Base-by-base conservation (phyloP, 106 monocot genomes). In the Allium fistulosum region DNA sequence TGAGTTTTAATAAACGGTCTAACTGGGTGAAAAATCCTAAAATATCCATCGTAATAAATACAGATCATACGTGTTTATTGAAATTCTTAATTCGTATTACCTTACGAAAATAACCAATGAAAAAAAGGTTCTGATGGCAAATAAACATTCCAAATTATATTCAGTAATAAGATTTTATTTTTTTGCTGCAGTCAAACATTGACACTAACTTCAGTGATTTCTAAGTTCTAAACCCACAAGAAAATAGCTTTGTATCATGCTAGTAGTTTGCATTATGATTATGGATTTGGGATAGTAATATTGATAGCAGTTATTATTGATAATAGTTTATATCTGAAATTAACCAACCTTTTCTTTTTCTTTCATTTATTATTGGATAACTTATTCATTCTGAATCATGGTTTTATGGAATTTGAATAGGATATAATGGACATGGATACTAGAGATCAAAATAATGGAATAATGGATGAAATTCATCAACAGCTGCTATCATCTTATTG, bases 401-500 rank as follows among this genome's bases (percentile, higher is more conserved):
- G 8, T 66, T 3, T 51, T 51, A 14, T 66, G 52, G 49, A 16
- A 26, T 49, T 46, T 74, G 17, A 3, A 13, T 49, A 95, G 95
- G 86, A 84, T 74, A 46, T 96, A 11, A 85, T 92, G 48, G 88
- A 96, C 49, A 82, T 86, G 88, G 92, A 96, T 67, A 74, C 56
- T 60, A 66, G 79, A 53, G 91, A 96, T 75, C 83, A 92, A 49
- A 68, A 81, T 16, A 77, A 67, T 28, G 92, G 96, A 13, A 81
- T 65, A 48, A 80, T 92, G 84, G 88, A 86, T 50, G 79, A 71
- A 77, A 86, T 92, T 57, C 82, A 86, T 48, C 49, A 26, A 55
- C 73, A 80, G 48, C 71, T 92, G 56, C 83, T 56, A 5, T 57
- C 81, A 17, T 83, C 88, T 7, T 96, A 92, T 67, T 65, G 76